These are phyloP conservation scores for Plenodomus lindquistii DNA, from an alignment of 2,329 filamentous ascomycete species.

Conservation along the genomic window DNA sequence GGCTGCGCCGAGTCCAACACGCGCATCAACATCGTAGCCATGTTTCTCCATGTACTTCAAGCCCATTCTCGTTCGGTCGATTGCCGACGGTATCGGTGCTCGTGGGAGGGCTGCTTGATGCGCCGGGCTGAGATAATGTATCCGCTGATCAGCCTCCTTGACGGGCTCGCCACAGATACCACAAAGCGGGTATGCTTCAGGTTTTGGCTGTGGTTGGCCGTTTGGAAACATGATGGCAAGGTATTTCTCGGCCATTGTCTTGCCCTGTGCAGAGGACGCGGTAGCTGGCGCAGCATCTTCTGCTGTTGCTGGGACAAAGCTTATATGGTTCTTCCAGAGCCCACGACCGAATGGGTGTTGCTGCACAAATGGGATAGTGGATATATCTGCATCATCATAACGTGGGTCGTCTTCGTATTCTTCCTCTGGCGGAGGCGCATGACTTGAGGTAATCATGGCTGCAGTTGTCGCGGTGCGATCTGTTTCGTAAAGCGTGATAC, in stretches of 20 bases:
- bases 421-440: conserved; percentile 3
- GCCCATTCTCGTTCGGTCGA: conserved; percentile 72
- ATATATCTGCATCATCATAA: conserved; percentile 56
- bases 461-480: neutral
- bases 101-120: conserved; percentile 73
- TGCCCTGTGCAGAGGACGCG: conserved; percentile 48
- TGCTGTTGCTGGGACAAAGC: conserved; percentile 59
- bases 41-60: conserved; percentile 66
- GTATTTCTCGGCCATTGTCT: conserved; percentile 64
- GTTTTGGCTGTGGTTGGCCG: conserved; percentile 23
- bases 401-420: conserved; percentile 20
- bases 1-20: conserved; percentile 70
- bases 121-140: conserved; percentile 64
- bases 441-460: conserved; percentile 12
- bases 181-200: conserved; percentile 29
- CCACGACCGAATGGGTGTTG: conserved; percentile 63
- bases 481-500: neutral
- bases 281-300: conserved; percentile 13
- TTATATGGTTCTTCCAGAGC: conserved; percentile 63
- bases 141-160: conserved; percentile 26
- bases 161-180: conserved; percentile 44
- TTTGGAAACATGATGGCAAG: conserved; percentile 67
- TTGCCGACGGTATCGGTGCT: conserved; percentile 71
- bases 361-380: conserved; percentile 61
- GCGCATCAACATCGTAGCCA: conserved; percentile 75